Conservation (phyloP, 179 eudicot genomes). For the Silene vulgaris region DNA sequence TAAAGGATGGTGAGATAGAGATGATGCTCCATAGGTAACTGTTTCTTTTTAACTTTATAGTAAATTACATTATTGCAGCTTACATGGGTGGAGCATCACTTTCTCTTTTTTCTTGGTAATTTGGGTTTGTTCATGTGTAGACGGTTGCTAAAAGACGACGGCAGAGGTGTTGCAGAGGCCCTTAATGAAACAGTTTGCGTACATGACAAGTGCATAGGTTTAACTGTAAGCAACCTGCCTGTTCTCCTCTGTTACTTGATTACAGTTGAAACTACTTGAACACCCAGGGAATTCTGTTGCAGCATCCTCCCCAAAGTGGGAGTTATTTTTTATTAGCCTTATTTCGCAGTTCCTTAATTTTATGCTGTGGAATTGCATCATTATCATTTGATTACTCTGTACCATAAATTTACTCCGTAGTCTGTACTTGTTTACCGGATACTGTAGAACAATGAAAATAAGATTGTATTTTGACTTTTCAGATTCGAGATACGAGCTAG, state of each 20-base stretch:
- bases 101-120: conserved; percentile 2
- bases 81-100: background rate
- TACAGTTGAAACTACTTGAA: background rate
- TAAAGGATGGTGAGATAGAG: conserved; percentile 82
- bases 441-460: background rate
- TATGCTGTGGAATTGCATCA: background rate
- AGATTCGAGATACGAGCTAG: background rate
- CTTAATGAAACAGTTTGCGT: conserved; percentile 84
- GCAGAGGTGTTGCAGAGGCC: conserved; percentile 84
- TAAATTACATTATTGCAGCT: background rate
- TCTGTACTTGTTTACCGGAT: no score
- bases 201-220: conserved; percentile 53
- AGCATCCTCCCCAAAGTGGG: background rate
- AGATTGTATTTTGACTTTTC: background rate
- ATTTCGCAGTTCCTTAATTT: background rate
- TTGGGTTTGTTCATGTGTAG: conserved; percentile 34
- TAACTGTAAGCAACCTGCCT: conserved; percentile 53
- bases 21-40: conserved; percentile 93
- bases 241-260: background rate
- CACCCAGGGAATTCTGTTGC: background rate
- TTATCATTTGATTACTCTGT: background rate
- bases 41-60: background rate
- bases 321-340: background rate
- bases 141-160: conserved; percentile 81
- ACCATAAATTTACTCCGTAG: no score